Evolutionary conservation across 495 filamentous ascomycete species (phyloP).

Genomic region (Rhypophila decipiens): DNA sequence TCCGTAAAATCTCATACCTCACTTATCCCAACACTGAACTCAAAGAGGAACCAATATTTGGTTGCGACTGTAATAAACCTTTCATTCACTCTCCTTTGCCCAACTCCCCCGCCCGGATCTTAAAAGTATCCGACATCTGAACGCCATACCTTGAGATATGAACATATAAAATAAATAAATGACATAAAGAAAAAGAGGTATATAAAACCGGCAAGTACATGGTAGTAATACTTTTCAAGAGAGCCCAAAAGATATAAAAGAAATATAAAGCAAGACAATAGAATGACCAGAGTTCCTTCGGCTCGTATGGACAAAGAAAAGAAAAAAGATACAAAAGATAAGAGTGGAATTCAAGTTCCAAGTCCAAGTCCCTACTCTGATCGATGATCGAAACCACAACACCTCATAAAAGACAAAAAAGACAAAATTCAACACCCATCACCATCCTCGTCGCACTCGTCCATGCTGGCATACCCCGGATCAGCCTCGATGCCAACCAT

Average conservation of each 20-base stretch:
- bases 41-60: too few species aligned
- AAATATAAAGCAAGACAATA: not conserved
- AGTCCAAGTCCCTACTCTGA: not conserved
- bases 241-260: not conserved
- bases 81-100: too few species aligned
- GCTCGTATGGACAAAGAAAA: not conserved
- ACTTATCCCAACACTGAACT: too few species aligned
- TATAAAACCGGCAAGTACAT: too few species aligned
- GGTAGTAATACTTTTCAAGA: not conserved
- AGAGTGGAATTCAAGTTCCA: not conserved
- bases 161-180: too few species aligned
- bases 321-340: not conserved
- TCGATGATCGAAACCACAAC: not conserved
- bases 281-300: not conserved
- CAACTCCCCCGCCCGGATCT: too few species aligned
- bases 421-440: slow-evolving; percentile 15
- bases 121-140: too few species aligned
- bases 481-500: slow-evolving; percentile 48
- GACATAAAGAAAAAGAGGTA: too few species aligned
- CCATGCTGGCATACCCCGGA: slow-evolving; percentile 48
- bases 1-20: too few species aligned
- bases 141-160: too few species aligned
- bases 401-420: not conserved
- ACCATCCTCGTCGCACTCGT: slow-evolving; percentile 20
- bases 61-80: too few species aligned